phyloP scores from a whole-genome alignment of 345 rosid species.

The Nephelium lappaceum region DNA sequence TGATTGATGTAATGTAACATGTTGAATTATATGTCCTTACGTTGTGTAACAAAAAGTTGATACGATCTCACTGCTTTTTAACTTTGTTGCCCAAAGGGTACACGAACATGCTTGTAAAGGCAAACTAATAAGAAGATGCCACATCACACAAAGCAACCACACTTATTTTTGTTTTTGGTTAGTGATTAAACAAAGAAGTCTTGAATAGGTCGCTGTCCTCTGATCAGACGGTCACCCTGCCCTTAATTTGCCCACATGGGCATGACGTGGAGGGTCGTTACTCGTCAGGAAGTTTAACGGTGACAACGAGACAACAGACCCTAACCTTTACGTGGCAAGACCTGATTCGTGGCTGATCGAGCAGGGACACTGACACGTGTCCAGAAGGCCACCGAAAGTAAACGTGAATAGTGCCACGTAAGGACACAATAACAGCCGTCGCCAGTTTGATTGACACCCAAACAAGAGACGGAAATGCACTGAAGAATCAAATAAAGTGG shows the following conservation, averaged over 20 bases:
- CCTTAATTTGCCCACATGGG: neutral
- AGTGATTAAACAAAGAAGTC: neutral
- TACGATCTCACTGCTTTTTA: neutral
- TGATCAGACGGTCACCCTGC: neutral
- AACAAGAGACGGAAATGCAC: too few species aligned
- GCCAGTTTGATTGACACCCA: too few species aligned
- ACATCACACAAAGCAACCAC: neutral
- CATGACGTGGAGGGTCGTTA: too few species aligned
- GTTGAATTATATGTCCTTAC: neutral
- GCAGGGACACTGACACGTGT: neutral
- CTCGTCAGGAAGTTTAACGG: too few species aligned
- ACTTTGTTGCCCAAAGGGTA: too few species aligned
- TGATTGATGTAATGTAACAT: too few species aligned
- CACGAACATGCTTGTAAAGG: too few species aligned
- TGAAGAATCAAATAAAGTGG: neutral
- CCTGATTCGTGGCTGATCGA: conserved; percentile 6
- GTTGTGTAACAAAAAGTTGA: neutral
- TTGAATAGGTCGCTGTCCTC: too few species aligned
- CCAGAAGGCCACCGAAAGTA: conserved; percentile 28
- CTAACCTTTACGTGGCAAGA: conserved; percentile 1
- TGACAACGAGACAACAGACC: neutral
- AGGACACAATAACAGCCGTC: too few species aligned
- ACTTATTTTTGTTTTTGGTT: too few species aligned
- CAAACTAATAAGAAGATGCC: neutral
- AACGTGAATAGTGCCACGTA: conserved; percentile 8